A percentile compares a stretch with the other conserved stretches of the same genome.
Conservation (phyloP, 1,284 basidiomycete genomes). For the Moesziomyces antarcticus region DNA sequence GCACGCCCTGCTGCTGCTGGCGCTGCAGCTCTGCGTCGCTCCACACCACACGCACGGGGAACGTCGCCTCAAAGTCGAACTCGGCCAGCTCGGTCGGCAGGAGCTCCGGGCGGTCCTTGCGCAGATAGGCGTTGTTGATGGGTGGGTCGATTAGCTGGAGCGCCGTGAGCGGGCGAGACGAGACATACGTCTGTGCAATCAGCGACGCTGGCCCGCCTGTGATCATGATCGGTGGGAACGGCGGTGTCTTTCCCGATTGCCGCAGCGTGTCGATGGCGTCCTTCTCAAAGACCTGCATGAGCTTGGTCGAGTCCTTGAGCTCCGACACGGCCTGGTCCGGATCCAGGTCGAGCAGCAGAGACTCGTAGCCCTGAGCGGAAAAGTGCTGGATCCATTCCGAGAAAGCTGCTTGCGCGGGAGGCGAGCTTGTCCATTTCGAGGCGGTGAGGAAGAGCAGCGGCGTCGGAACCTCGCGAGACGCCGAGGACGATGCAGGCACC, state of each 20-base stretch:
- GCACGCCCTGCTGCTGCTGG: conserved; percentile 35
- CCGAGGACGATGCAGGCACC: conserved; percentile 16
- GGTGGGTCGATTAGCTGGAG: conserved; percentile 61
- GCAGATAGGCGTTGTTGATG: conserved; percentile 42
- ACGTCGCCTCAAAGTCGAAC: conserved; percentile 58
- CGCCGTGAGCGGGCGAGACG: conserved; percentile 58
- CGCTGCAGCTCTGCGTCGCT: conserved; percentile 40
- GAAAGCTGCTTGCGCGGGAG: conserved; percentile 29
- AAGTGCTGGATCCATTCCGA: conserved; percentile 33
- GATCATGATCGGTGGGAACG: conserved; percentile 61
- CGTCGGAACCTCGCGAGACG: conserved; percentile 58
- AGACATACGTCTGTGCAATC: conserved; percentile 60
- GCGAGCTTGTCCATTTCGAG: conserved; percentile 46
- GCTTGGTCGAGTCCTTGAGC: conserved; percentile 34
- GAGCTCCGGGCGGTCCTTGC: conserved; percentile 19
- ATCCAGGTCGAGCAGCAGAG: conserved; percentile 56
- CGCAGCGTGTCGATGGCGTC: conserved; percentile 35
- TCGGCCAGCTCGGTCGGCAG: conserved; percentile 43
- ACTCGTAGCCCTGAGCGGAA: conserved; percentile 39
- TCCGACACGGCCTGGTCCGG: conserved; percentile 25
- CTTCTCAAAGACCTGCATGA: conserved; percentile 42
- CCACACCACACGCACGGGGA: conserved; percentile 60
- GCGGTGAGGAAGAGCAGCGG: conserved; percentile 60
- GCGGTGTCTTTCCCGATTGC: conserved; percentile 30
- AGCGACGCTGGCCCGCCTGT: conserved; percentile 38